These are phyloP conservation scores for Dipteronia dyeriana DNA, from an alignment of 345 rosid genomes.

Conservation along the genomic window DNA sequence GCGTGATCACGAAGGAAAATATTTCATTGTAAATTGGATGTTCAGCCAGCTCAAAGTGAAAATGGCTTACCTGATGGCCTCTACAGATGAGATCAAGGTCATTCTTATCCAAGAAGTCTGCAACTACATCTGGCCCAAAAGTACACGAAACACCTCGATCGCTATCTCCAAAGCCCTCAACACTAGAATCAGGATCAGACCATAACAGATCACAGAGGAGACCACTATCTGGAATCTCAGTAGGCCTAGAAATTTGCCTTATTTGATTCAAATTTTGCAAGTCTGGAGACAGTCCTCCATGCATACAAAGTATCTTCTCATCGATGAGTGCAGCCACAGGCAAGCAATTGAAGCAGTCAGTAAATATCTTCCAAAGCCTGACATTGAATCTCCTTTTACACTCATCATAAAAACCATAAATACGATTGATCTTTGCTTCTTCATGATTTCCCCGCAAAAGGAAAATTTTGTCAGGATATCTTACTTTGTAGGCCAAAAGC, in stretches of 20 bases:
- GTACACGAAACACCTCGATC: slow-evolving; percentile 94
- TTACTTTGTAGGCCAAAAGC: slow-evolving; percentile 91
- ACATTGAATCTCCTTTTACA: slow-evolving; percentile 96
- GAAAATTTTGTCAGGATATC: slow-evolving; percentile 67
- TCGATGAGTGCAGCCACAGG: slow-evolving; percentile 94
- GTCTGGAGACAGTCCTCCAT: slow-evolving; percentile 93
- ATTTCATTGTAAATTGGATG: not conserved
- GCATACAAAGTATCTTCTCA: slow-evolving; percentile 94
- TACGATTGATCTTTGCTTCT: slow-evolving; percentile 93
- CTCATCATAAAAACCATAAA: slow-evolving; percentile 98
- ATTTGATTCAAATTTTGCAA: slow-evolving; percentile 73
- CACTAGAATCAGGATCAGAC: slow-evolving; percentile 86
- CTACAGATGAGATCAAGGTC: slow-evolving; percentile 96
- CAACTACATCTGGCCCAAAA: slow-evolving; percentile 81
- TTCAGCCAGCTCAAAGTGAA: slow-evolving; percentile 5
- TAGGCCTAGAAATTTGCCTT: slow-evolving; percentile 76
- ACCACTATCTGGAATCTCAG: slow-evolving; percentile 88
- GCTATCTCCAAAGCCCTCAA: slow-evolving; percentile 81
- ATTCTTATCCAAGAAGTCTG: slow-evolving; percentile 86
- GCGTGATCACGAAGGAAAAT: not conserved
- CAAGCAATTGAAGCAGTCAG: slow-evolving; percentile 90
- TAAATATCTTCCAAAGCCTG: slow-evolving; percentile 89
- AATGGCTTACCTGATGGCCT: slow-evolving; percentile 84
- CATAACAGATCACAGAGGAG: slow-evolving; percentile 95
- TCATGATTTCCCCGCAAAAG: slow-evolving; percentile 98